Evolutionary conservation across 208 protist genomes (phyloP), one percentile per base, ranked within the genome.

Genomic region (Acanthamoeba castellanii): DNA sequence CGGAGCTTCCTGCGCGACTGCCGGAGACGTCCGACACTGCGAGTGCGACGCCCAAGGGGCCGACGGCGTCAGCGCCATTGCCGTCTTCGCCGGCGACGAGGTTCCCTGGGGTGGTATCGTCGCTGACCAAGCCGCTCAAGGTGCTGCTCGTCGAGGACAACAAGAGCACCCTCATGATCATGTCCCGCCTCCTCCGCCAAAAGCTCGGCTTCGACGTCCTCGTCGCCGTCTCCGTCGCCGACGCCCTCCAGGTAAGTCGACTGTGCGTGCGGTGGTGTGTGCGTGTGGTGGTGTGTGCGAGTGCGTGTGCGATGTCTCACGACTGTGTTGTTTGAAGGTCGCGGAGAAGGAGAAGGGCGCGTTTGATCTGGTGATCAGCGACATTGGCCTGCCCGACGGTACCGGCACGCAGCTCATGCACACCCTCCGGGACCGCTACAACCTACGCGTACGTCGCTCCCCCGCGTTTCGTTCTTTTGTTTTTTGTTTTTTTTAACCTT

Each of bases 291-390:
- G 37, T 37, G 37, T 3, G 42, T 8, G 42, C 42, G 42, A 6
- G 42, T 91, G 42, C 42, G 42, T 45, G 42, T 91, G 22, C 32
- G 47, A 6, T 20, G 16, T 22, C 52, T 14, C 50, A 18, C 50
- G 50, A 3, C 0, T 14, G 18, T 16, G 16, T 57, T 1, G 52
- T 20, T 0, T 20, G 52, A 0, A 57, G 55, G 78, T 95, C 20
- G 76, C 76, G 3, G 68, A 95, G 8, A 7, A 37, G n/a, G 64
- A 90, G 45, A 25, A 37, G 25, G 87, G 87, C 8, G 25, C 30
- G 47, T 92, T 95, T 34, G 93, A 95, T 82, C 61, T 95, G 30
- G 64, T 95, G 66, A 85, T 95, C 66, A 88, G 70, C 32, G 93
- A 95, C 55, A 90, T 95, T 18, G 93, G 93, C 2, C 50, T 95